Base-by-base conservation (phyloP, 495 filamentous ascomycete genomes). In the Tuber melanosporum region DNA sequence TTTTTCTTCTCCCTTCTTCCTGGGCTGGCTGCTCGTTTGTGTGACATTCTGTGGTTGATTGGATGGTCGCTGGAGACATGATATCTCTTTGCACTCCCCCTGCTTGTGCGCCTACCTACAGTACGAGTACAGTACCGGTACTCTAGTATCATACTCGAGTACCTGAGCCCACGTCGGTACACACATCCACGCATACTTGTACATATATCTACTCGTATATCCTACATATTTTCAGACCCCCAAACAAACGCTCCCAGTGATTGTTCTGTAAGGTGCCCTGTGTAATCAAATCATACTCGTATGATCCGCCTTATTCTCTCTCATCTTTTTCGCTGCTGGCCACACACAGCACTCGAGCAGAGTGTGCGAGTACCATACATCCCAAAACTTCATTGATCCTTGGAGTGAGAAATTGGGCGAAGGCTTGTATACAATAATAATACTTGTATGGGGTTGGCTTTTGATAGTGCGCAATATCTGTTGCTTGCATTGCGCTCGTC, bases 241-340 rank as follows among this genome's bases (percentile, higher is more conserved):
- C 10, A 10, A 32, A 66, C 26, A 66, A 66, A 66, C 26, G 57
- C 57, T 66, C 32, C 57, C 26, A 17, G 14, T 19, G 57, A 26
- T 36, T 8, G 26, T 36, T 66, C 26, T 66, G 26, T 66, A 66
- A 17, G 57, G 57, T 36, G 36, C 32, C 32, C 57, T 17, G 57
- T 14, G 32, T 36, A 36, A 15, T 66, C 57, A 32, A 66, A 66
- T 66, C 57, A 12, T 36, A 62, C 57, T 62, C 26, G 12, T 62
- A 62, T 32, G 32, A 32, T 32, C 78, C 73, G 71, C 75, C 76
- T 75, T 57, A 44, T 71, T 42, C 69, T 26, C 42, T 57, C 32
- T 32, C 32, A 10, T 45, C 71, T 49, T 71, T 26, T 52, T 26
- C 73, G 32, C 32, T 26, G 15, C 26, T 32, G 9, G 2, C n/a